Base-by-base conservation (phyloP, 2,329 filamentous ascomycete species). In the Pyrenophora graminea region DNA sequence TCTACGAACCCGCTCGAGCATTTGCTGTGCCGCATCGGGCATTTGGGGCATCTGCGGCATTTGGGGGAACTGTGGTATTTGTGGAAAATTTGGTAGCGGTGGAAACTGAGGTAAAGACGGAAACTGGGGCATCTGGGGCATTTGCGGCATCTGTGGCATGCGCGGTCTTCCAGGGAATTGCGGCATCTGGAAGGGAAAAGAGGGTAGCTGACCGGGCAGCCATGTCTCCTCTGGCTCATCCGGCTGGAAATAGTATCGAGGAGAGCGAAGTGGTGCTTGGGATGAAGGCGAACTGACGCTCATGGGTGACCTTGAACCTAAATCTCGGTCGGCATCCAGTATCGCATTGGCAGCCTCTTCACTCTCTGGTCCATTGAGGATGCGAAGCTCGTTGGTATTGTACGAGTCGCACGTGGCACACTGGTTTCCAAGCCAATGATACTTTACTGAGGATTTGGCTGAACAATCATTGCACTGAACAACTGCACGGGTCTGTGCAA, bases 391-490 rank as follows among this genome's bases (percentile, higher is more conserved):
- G 42, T 76, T 78, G 8, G 79, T 81, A 53, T 81, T 81, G 70
- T 80, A 81, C 15, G 77, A 77, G 51, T 80, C 78, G 63, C 79
- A 86, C 63, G 81, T 74, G 40, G 78, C 86, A 70, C 94, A 99
- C 73, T 96, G 96, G 39, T 96, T 79, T 0, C 94, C 94, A 4
- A 97, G 79, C 91, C 94, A 99, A 74, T 99, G 94, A 69, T 95
- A 99, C 25, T 84, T 82, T 18, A 94, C 91, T 18, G 89, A 88
- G 55, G 88, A 92, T 69, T 91, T 92, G 10, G 89, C 89, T 39
- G 87, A 90, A 74, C 94, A 99, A 75, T 99, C 94, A 70, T 99
- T 97, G 74, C 94, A 99, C 55, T 92, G 85, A 42, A 97, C 85
- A 57, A 92, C 84, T 12, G 91, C 93, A 56, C 86, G 86, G 4